Percentiles rank a stretch among this genome's conserved stretches.
Evolutionary conservation across 2,329 filamentous ascomycete genomes (phyloP).

Genomic region (Verticillium zaregamsianum): DNA sequence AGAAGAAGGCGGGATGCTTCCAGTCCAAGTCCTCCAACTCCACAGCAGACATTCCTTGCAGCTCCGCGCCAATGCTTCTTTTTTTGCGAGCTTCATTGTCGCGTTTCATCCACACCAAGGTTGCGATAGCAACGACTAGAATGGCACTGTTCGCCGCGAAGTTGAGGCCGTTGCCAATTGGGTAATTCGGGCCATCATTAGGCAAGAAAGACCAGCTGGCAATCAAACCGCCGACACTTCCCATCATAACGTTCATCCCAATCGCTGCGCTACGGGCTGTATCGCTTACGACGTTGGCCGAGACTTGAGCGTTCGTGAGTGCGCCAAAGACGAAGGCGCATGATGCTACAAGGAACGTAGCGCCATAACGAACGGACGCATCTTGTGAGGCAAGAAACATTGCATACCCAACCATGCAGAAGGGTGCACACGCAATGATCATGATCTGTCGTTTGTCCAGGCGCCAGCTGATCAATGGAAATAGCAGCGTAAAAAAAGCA

Average conservation of each 20-base stretch:
- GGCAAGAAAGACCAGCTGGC: conserved; percentile 14
- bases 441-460: conserved; percentile 55
- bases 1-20: conserved; percentile 14
- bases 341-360: conserved; percentile 61
- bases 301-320: conserved; percentile 60
- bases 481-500: conserved; percentile 55
- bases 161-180: conserved; percentile 13
- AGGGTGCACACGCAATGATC: conserved; percentile 52
- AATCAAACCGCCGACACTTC: conserved; percentile 13
- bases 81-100: conserved; percentile 12
- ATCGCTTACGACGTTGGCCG: conserved; percentile 66
- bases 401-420: conserved; percentile 64
- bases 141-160: conserved; percentile 4
- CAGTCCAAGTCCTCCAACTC: conserved; percentile 10
- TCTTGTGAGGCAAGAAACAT: conserved; percentile 58
- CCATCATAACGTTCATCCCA: conserved; percentile 49
- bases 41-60: conserved; percentile 4
- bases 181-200: conserved; percentile 11
- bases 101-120: conserved; percentile 11
- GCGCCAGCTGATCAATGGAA: conserved; percentile 57
- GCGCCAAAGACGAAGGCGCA: conserved; percentile 61
- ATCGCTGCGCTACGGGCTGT: conserved; percentile 61
- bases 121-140: conserved; percentile 3
- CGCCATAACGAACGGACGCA: conserved; percentile 56
- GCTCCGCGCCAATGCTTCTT: conserved; percentile 6